These are phyloP conservation scores for Lippia alba DNA, from an alignment of 305 asterid species.

Conservation along the genomic window DNA sequence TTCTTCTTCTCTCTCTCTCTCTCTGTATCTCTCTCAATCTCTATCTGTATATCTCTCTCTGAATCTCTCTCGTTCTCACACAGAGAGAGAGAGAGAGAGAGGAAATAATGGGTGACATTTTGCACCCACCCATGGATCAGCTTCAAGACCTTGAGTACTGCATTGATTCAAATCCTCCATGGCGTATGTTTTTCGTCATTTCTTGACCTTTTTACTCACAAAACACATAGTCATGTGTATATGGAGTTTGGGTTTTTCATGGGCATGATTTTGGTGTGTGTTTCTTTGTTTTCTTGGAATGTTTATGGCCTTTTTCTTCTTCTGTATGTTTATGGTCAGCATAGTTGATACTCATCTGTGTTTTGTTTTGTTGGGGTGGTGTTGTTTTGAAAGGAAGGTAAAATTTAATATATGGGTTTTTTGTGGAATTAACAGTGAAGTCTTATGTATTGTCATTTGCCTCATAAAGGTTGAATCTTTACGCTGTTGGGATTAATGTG, in stretches of 20 bases:
- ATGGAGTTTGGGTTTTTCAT: not conserved
- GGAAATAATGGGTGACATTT: constrained; percentile 66
- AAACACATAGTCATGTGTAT: constrained; percentile 12
- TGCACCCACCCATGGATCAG: constrained; percentile 97
- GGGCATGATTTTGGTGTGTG: constrained; percentile 14
- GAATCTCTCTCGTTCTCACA: constrained; percentile 18
- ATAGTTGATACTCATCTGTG: constrained; percentile 7
- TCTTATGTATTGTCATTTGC: constrained; percentile 45
- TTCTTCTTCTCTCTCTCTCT: not conserved
- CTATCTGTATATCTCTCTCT: too few species aligned
- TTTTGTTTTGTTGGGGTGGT: not conserved
- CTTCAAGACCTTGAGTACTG: constrained; percentile 97
- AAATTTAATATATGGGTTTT: constrained; percentile 20
- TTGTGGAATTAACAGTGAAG: constrained; percentile 29
- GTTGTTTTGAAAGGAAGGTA: not conserved
- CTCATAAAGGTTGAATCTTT: constrained; percentile 39
- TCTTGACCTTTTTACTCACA: not conserved
- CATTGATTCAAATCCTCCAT: constrained; percentile 98
- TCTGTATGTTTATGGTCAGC: constrained; percentile 4
- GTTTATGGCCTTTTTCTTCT: constrained; percentile 8
- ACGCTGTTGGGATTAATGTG: constrained; percentile 34
- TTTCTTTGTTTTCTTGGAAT: constrained; percentile 5
- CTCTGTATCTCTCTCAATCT: constrained; percentile 8
- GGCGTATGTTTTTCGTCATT: constrained; percentile 65
- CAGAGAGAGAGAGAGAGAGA: not conserved